Evolutionary conservation across 441 rosid genomes (phyloP), one percentile per base, ranked within the genome.

Genomic region (Erodium moschatum): DNA sequence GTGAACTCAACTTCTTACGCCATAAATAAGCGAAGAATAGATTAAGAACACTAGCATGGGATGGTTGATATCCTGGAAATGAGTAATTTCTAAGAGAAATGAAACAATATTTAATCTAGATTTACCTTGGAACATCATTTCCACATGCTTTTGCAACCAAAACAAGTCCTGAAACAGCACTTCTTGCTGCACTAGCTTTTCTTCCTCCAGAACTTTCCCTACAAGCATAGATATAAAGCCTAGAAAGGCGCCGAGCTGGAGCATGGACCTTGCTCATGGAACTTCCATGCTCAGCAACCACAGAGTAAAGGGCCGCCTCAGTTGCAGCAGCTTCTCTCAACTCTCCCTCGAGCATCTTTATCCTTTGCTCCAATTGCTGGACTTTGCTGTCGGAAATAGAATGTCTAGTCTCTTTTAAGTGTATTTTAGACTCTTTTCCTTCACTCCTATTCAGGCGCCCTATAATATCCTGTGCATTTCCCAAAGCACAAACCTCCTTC

Each of bases 141-240:
- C 97, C 97, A 75, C 98, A 94, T 63, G 97, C 96, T 81, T 94
- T 94, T 67, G 97, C 90, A 6, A 85, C 94, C 78, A 87, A 77
- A 73, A 86, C 83, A 70, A 94, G 76, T 67, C 96, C 94, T 13
- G 97, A 94, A 75, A 88, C 84, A 60, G 82, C 86, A 81, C 86
- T 91, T 88, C 81, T 85, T 68, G 97, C 94, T 54, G 94, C 92
- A 77, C 81, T 81, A 27, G 89, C 89, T 83, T 85, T 84, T 78
- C 94, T 83, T 74, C 82, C 75, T 50, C 69, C 81, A 67, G 76
- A 80, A 31, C 66, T 74, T 78, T 86, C 90, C 73, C 70, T 82
- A 79, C 82, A 87, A 70, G 89, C 82, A 83, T 91, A 88, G 78
- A 85, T 84, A 85, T 89, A 94, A 40, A 94, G 75, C 81, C 97